Evolutionary conservation across 2,329 filamentous ascomycete genomes (phyloP).

Genomic region (Fulvia fulva): DNA sequence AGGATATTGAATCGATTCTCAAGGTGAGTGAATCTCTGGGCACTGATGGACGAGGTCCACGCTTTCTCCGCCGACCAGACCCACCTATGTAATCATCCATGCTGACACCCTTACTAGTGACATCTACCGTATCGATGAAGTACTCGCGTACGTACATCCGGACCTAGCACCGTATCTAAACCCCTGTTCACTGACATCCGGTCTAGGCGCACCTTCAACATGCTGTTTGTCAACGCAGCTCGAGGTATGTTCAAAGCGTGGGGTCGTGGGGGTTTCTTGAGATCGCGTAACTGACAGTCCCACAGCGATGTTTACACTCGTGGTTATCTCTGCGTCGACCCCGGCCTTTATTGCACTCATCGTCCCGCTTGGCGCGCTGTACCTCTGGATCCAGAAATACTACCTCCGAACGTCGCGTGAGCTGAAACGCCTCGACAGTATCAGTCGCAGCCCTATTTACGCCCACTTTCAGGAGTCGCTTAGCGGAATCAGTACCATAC

Average conservation of each 20-base stretch:
- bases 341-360: constrained; percentile 79
- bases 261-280: constrained; percentile 4
- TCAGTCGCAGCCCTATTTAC: constrained; percentile 92
- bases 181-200: constrained; percentile 27
- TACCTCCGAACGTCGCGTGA: constrained; percentile 95
- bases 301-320: constrained; percentile 69
- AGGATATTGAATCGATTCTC: constrained; percentile 96
- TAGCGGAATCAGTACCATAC: constrained; percentile 89
- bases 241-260: constrained; percentile 39
- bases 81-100: neutral
- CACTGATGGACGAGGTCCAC: constrained; percentile 2
- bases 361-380: constrained; percentile 73
- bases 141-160: constrained; percentile 61
- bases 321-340: constrained; percentile 75
- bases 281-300: constrained; percentile 9
- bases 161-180: constrained; percentile 5
- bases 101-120: neutral
- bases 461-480: constrained; percentile 98
- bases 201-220: constrained; percentile 80
- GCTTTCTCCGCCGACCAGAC: constrained; percentile 3
- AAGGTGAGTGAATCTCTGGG: constrained; percentile 53
- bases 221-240: constrained; percentile 58
- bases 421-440: constrained; percentile 90
- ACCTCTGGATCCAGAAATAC: constrained; percentile 93
- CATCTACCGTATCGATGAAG: constrained; percentile 63